These are phyloP conservation scores for Yamadazyma siamensis DNA, from an alignment of 1,139 yeast species.

Conservation along the genomic window DNA sequence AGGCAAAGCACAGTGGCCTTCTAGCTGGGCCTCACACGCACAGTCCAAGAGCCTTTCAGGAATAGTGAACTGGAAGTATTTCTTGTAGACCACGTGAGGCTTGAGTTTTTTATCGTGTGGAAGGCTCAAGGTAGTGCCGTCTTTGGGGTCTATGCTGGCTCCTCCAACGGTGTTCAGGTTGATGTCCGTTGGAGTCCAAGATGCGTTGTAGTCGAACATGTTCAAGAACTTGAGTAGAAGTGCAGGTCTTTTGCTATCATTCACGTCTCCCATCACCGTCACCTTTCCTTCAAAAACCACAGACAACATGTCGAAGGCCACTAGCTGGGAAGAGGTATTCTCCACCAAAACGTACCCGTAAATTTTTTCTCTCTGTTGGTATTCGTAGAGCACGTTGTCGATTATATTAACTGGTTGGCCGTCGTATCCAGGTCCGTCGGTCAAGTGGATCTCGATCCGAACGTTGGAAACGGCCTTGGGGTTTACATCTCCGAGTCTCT, in stretches of 20 bases:
- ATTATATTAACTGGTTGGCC: slow-evolving; percentile 29
- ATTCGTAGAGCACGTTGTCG: slow-evolving; percentile 31
- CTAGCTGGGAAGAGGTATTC: slow-evolving; percentile 35
- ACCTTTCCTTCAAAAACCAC: slow-evolving; percentile 54
- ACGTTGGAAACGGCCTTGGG: slow-evolving; percentile 24
- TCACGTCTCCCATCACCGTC: slow-evolving; percentile 21
- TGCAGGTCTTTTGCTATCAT: slow-evolving; percentile 19
- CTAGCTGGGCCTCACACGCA: slow-evolving; percentile 36
- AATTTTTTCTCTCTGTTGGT: slow-evolving; percentile 53
- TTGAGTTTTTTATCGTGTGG: slow-evolving; percentile 37
- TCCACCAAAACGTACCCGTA: slow-evolving; percentile 49
- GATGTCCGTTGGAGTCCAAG: slow-evolving; percentile 46
- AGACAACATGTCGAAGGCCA: slow-evolving; percentile 55
- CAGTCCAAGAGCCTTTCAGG: slow-evolving; percentile 43
- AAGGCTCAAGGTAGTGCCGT: slow-evolving; percentile 31
- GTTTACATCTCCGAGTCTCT: slow-evolving; percentile 28
- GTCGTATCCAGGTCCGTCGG: slow-evolving; percentile 36
- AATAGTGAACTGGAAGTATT: slow-evolving; percentile 38
- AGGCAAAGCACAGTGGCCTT: slow-evolving; percentile 35
- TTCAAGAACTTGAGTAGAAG: slow-evolving; percentile 33
- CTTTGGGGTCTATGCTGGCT: slow-evolving; percentile 37
- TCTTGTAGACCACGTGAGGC: slow-evolving; percentile 38
- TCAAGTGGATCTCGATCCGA: slow-evolving; percentile 31
- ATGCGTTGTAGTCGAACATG: slow-evolving; percentile 45
- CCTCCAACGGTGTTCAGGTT: slow-evolving; percentile 15